Conservation (phyloP, 176 grass and related monocot genomes). For the Cenchrus purpureus region DNA sequence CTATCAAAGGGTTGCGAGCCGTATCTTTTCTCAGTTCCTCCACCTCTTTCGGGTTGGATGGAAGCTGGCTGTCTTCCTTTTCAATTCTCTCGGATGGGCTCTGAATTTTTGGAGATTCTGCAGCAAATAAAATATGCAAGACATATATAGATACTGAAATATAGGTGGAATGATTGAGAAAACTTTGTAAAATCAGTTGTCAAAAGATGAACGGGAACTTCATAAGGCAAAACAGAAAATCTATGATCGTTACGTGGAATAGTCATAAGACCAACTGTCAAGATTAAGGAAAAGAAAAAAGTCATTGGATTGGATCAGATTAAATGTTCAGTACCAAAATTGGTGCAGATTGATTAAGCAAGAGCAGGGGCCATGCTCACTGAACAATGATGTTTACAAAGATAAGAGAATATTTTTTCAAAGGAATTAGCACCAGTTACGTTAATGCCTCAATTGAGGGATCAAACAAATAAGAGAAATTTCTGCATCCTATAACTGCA, state of each 20-base stretch:
- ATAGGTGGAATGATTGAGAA: constrained; percentile 8
- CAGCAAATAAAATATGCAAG: constrained; percentile 15
- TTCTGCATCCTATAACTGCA: background rate
- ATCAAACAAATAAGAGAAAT: constrained; percentile 29
- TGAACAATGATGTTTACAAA: no score
- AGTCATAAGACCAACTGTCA: background rate
- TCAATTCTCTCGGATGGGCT: constrained; percentile 51
- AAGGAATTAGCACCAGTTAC: background rate
- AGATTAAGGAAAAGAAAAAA: background rate
- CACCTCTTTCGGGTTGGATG: constrained; percentile 75
- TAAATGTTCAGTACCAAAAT: background rate
- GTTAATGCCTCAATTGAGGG: background rate
- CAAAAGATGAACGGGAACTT: background rate
- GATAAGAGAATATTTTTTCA: background rate
- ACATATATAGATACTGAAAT: constrained; percentile 5
- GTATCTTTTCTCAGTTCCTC: constrained; percentile 54
- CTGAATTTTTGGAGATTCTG: constrained; percentile 69
- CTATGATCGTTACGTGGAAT: background rate
- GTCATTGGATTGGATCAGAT: background rate
- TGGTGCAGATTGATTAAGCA: background rate
- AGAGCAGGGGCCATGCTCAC: background rate
- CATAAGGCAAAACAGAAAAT: background rate
- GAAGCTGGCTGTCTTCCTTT: constrained; percentile 56
- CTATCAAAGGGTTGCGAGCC: constrained; percentile 62
- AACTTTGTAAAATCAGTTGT: background rate